These are phyloP conservation scores for Micromonas commoda DNA, from an alignment of 139 green algal species.

Conservation along the genomic window DNA sequence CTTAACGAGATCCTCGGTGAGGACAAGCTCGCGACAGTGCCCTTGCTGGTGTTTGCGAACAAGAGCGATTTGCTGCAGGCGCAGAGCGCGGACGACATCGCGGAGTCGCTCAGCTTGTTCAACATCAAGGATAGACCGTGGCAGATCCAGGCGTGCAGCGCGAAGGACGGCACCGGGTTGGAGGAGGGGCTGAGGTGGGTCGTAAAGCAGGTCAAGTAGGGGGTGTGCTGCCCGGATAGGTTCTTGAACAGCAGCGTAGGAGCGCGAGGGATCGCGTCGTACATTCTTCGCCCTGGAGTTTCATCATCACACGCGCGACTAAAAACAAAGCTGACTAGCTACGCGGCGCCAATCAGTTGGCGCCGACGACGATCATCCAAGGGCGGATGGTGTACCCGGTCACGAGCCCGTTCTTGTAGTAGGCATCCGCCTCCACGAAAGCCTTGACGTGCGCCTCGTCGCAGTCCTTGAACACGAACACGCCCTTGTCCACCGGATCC, in stretches of 20 bases:
- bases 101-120: slow-evolving; percentile 51
- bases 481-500: slow-evolving; percentile 3
- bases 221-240: too few species aligned
- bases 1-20: slow-evolving; percentile 43
- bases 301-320: too few species aligned
- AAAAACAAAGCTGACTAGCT: too few species aligned
- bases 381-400: slow-evolving; percentile 8
- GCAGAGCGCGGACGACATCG: slow-evolving; percentile 41
- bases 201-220: slow-evolving; percentile 60
- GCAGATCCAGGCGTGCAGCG: slow-evolving; percentile 67
- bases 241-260: too few species aligned
- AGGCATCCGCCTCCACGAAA: slow-evolving; percentile 11
- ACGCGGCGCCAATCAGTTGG: too few species aligned
- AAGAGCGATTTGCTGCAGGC: slow-evolving; percentile 68
- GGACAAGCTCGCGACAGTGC: slow-evolving; percentile 62
- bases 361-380: slow-evolving; percentile 23
- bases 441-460: slow-evolving; percentile 1
- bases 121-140: slow-evolving; percentile 60
- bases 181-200: slow-evolving; percentile 66
- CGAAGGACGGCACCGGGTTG: slow-evolving; percentile 54
- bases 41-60: slow-evolving; percentile 71
- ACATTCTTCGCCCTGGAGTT: too few species aligned
- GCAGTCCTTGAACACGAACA: slow-evolving; percentile 25
- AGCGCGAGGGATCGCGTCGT: too few species aligned
- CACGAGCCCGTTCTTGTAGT: slow-evolving; percentile 3